Evolutionary conservation across 1,284 basidiomycete genomes (phyloP).

Genomic region (Naganishia cerealis): DNA sequence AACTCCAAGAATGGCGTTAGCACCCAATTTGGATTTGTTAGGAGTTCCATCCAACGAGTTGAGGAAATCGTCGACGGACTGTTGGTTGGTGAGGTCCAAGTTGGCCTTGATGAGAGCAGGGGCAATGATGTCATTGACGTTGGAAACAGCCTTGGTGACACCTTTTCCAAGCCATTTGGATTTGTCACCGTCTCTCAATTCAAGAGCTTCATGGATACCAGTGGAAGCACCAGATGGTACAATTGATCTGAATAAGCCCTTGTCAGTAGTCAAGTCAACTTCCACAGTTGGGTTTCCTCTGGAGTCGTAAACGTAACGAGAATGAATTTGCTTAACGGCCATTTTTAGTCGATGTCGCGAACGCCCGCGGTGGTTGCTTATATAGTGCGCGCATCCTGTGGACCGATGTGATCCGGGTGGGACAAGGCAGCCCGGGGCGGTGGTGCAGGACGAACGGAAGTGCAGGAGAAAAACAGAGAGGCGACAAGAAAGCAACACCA

Average conservation of each 20-base stretch:
- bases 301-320: conserved; percentile 97
- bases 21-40: conserved; percentile 99
- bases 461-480: too few species aligned
- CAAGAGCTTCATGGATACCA: conserved; percentile 96
- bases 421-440: too few species aligned
- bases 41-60: conserved; percentile 96
- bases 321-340: too few species aligned
- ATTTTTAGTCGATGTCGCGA: too few species aligned
- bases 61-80: conserved; percentile 95
- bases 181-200: conserved; percentile 97
- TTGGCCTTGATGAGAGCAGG: conserved; percentile 84
- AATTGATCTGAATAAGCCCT: conserved; percentile 88
- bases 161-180: conserved; percentile 92
- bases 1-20: conserved; percentile 98
- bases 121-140: conserved; percentile 90
- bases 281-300: conserved; percentile 72
- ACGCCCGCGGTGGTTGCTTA: too few species aligned
- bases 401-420: too few species aligned
- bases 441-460: too few species aligned
- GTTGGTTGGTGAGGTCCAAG: conserved; percentile 85
- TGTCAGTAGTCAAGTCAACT: conserved; percentile 84
- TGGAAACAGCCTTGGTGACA: conserved; percentile 88
- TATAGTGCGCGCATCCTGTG: too few species aligned
- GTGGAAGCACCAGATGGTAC: conserved; percentile 99
- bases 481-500: too few species aligned